phyloP scores from a whole-genome alignment of 1,284 basidiomycete genomes.

The Pseudozyma tsukubaensis region DNA sequence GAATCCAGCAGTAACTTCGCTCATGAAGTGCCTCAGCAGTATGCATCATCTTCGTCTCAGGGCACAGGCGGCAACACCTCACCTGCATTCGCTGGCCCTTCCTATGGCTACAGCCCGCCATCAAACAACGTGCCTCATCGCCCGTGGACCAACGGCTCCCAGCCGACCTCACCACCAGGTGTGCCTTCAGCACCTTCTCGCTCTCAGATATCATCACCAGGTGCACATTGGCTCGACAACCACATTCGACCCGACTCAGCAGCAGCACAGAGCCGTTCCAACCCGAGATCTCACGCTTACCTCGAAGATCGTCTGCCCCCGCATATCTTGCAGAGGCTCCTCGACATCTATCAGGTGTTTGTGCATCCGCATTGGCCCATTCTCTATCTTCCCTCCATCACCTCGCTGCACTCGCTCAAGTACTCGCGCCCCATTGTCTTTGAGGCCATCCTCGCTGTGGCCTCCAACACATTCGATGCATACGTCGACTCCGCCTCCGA shows the following conservation, averaged over 20 bases:
- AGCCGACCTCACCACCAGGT: slow-evolving; percentile 25
- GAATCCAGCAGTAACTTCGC: slow-evolving; percentile 1
- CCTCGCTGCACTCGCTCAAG: slow-evolving; percentile 44
- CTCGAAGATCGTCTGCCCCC: slow-evolving; percentile 39
- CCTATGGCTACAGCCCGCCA: slow-evolving; percentile 28
- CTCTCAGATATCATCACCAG: slow-evolving; percentile 29
- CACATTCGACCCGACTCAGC: slow-evolving; percentile 19
- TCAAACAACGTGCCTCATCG: slow-evolving; percentile 25
- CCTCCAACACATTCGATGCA: slow-evolving; percentile 49
- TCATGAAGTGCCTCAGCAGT: not conserved
- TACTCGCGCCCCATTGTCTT: slow-evolving; percentile 41
- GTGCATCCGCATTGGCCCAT: slow-evolving; percentile 58
- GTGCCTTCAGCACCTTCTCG: slow-evolving; percentile 17
- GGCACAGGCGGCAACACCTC: slow-evolving; percentile 11
- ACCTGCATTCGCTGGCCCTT: slow-evolving; percentile 15
- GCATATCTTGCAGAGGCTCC: slow-evolving; percentile 31
- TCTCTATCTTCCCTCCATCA: slow-evolving; percentile 52
- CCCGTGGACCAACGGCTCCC: slow-evolving; percentile 31
- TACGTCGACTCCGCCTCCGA: slow-evolving; percentile 22
- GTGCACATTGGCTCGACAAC: slow-evolving; percentile 27
- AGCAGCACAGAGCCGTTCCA: slow-evolving; percentile 11
- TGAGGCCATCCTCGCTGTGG: slow-evolving; percentile 49
- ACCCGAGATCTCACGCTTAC: not conserved
- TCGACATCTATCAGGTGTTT: slow-evolving; percentile 50
- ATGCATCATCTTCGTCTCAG: slow-evolving; percentile 11